phyloP scores from a whole-genome alignment of 768 basidiomycete species.

The Rossbeevera mucosa region DNA sequence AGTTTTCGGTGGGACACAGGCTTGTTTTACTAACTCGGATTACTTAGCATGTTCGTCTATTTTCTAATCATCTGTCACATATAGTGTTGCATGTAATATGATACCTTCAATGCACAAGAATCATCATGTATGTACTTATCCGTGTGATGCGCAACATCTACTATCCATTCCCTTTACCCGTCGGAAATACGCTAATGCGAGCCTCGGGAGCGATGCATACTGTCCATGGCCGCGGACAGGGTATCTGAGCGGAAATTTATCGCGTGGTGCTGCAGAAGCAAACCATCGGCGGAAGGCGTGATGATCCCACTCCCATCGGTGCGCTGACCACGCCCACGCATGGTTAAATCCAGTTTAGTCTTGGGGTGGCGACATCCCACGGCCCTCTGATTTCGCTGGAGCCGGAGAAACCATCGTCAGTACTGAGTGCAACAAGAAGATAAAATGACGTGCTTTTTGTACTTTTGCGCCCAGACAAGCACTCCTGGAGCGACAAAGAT shows the following conservation, averaged over 20 bases:
- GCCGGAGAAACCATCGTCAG: conserved; percentile 10
- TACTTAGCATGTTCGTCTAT: conserved; percentile 29
- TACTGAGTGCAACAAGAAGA: conserved; percentile 6
- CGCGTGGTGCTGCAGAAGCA: conserved; percentile 11
- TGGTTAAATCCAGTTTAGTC: conserved; percentile 43
- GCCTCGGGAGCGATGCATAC: conserved; percentile 1
- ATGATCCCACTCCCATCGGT: conserved; percentile 27
- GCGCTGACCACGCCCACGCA: conserved; percentile 21
- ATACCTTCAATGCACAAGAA: conserved; percentile 31
- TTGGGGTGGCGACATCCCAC: conserved; percentile 85
- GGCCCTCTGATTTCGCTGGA: conserved; percentile 83
- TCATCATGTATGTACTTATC: conserved; percentile 8
- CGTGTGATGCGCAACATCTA: conserved; percentile 1
- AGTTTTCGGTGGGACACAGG: conserved; percentile 22
- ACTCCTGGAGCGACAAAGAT: conserved; percentile 71
- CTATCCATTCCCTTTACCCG: conserved; percentile 5
- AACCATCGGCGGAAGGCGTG: conserved; percentile 22
- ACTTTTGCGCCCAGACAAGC: conserved; percentile 80
- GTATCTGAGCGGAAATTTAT: conserved; percentile 24
- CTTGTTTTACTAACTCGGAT: conserved; percentile 29
- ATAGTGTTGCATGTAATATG: conserved; percentile 38
- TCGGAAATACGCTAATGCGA: conserved; percentile 9
- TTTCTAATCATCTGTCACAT: conserved; percentile 31
- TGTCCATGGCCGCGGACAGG: conserved; percentile 25
- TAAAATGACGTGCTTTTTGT: conserved; percentile 66